phyloP scores from a whole-genome alignment of 2,329 filamentous ascomycete species.

The Rugonectria rugulosa region DNA sequence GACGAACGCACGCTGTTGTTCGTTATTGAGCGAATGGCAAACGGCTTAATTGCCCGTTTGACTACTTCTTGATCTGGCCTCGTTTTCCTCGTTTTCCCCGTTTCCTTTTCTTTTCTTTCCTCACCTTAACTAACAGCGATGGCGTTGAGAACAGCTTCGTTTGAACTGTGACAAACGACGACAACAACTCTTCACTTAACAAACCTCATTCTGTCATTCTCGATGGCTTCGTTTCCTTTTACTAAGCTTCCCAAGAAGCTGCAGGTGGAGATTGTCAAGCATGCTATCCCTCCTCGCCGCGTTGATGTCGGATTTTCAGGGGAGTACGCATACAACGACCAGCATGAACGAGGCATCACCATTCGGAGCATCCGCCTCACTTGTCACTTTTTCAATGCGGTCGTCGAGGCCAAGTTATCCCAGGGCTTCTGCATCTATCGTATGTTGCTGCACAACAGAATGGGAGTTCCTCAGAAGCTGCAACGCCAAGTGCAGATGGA shows the following conservation, averaged over 20 bases:
- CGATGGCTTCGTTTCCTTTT: background rate
- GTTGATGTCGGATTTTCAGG: background rate
- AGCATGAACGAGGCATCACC: background rate
- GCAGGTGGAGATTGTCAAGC: background rate
- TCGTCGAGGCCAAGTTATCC: background rate
- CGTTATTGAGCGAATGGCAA: too few species aligned
- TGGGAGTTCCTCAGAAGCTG: too few species aligned
- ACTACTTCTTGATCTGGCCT: too few species aligned
- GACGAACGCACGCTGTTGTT: too few species aligned
- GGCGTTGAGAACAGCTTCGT: too few species aligned
- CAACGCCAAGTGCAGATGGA: background rate
- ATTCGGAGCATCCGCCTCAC: background rate
- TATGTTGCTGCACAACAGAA: too few species aligned
- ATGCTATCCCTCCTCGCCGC: background rate
- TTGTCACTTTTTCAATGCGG: background rate
- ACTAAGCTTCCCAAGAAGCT: background rate
- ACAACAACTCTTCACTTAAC: too few species aligned
- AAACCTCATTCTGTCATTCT: background rate
- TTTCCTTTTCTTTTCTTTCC: background rate
- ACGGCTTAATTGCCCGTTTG: too few species aligned
- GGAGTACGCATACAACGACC: background rate
- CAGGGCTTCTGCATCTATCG: background rate
- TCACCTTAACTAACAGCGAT: too few species aligned
- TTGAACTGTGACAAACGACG: background rate
- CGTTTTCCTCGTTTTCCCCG: too few species aligned